A percentile compares a stretch with the other conserved stretches of the same genome.
Conservation (phyloP, 2,329 filamentous ascomycete genomes). For the Calonectria pauciramosa region DNA sequence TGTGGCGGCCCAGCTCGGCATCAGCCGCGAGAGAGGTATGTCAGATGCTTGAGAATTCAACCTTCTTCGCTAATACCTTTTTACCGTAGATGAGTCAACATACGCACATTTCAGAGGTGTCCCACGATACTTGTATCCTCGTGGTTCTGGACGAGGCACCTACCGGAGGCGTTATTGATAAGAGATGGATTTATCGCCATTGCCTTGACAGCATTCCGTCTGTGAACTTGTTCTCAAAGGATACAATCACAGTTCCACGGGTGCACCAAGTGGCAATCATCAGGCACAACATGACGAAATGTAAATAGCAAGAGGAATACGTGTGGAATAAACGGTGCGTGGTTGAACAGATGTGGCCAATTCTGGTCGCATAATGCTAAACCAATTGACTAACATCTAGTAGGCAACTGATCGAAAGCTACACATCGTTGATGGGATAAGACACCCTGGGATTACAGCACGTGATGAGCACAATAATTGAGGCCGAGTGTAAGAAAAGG, state of each 20-base stretch:
- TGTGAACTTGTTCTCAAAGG: neutral
- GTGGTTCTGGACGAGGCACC: neutral
- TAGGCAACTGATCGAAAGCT: no score
- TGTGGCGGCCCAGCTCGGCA: constrained; percentile 71
- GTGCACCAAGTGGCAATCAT: neutral
- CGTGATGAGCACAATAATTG: neutral
- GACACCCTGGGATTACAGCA: neutral
- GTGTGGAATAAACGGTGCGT: neutral
- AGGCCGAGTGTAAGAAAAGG: neutral
- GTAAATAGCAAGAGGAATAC: no score
- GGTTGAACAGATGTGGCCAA: neutral
- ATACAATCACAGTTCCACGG: neutral
- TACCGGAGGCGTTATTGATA: neutral
- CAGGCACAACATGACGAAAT: no score
- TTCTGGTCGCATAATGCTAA: neutral
- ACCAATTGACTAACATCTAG: no score
- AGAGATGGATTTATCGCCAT: neutral
- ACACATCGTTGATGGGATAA: neutral
- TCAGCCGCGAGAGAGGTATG: constrained; percentile 66
- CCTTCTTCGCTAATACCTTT: constrained; percentile 19
- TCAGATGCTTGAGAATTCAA: neutral
- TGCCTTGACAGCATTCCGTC: neutral
- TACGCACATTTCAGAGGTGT: constrained; percentile 28
- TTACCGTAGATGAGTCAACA: constrained; percentile 21
- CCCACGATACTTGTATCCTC: neutral